Percentiles rank a stretch among this genome's conserved stretches.
Conservation (phyloP, 441 rosid genomes). For the Gossypium davidsonii region DNA sequence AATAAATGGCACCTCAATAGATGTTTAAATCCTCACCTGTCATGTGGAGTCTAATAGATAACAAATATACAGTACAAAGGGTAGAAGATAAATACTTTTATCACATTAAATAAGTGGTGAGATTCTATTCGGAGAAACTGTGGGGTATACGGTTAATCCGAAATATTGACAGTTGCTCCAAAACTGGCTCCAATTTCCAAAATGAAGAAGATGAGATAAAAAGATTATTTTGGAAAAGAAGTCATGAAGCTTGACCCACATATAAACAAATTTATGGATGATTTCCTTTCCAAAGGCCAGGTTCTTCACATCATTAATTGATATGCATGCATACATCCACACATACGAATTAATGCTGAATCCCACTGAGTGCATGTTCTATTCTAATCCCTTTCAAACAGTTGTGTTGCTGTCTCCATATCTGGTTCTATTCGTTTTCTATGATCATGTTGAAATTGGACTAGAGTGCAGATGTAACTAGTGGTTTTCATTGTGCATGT, state of each 20-base stretch:
- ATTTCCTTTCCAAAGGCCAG: background rate
- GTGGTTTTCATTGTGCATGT: background rate
- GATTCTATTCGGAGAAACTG: background rate
- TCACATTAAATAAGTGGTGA: background rate
- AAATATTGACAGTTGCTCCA: background rate
- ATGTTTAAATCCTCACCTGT: background rate
- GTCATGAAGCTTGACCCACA: too few species aligned
- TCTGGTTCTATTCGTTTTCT: background rate
- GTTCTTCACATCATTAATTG: background rate
- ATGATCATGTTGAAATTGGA: background rate
- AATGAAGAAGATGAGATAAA: background rate
- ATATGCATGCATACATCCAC: background rate
- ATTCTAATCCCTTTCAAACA: background rate
- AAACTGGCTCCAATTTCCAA: background rate
- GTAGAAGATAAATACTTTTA: background rate
- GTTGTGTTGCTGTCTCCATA: background rate
- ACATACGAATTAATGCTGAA: background rate
- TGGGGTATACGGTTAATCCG: background rate
- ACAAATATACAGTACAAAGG: background rate
- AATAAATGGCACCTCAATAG: background rate
- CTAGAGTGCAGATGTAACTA: background rate
- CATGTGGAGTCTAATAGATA: background rate
- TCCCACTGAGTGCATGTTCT: background rate
- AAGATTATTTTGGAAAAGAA: background rate
- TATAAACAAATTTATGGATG: background rate